Evolutionary conservation across 2,329 filamentous ascomycete species (phyloP), one percentile per base, ranked within the genome.

Genomic region (Spiromastix sp.): DNA sequence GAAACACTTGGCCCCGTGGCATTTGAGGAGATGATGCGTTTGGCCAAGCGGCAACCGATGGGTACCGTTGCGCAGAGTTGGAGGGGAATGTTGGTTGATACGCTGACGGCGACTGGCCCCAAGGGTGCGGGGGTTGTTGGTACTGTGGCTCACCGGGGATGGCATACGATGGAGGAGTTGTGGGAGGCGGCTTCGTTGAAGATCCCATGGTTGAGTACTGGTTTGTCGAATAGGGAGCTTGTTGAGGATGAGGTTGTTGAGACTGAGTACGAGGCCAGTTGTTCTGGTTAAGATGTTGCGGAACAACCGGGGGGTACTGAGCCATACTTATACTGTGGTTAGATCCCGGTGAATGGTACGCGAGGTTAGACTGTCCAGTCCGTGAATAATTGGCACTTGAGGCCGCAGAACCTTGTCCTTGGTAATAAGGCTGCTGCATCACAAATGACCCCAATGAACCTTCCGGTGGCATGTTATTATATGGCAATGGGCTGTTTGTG

Each of bases 1-100:
- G 94, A 1, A 77, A 73, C 19, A 54, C 46, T 47, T 55, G 40
- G 68, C 51, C 57, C 15, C 48, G 32, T 36, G 44, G 42, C 47
- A 59, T 51, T 4, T 56, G 42, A 34, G 57, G 59, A 17, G 54
- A 45, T 24, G 54, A 55, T 34, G 59, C 55, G 34, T 51, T 56
- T 16, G 55, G 46, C 59, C 60, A 64, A 30, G 59, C 56, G 35
- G 55, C 52, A 24, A 58, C 44, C 12, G 53, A 44, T 38, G 64
- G 60, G 38, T 60, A 63, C 27, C 59, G 54, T 37, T 59, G 54
- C 9, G 50, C 49, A 19, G 56, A 49, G 42, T 52, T 53, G 12
- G 39, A 32, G 17, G 37, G 15, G 21, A 34, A 45, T 15, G 32
- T 33, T 17, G 39, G n/a, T 36, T 37, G 49, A 38, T 57, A n/a